Evolutionary conservation across 2,329 filamentous ascomycete genomes (phyloP).

Genomic region (Fusarium foetens): DNA sequence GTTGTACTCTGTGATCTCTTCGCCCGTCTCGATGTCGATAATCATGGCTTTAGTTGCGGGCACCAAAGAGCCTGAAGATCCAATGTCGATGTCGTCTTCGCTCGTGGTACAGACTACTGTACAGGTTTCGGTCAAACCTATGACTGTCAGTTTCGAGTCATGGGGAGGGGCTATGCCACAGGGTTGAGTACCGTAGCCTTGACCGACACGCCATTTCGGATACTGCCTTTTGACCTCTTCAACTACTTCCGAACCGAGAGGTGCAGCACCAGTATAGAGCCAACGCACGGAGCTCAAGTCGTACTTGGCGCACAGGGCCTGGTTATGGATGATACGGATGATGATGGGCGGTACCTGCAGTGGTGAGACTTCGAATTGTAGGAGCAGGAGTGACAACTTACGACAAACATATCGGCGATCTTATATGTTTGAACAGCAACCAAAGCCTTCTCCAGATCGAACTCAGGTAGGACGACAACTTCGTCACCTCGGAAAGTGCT

Average conservation of each 20-base stretch:
- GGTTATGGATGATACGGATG: not conserved
- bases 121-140: not conserved
- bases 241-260: rapidly evolving
- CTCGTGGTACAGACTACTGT: not conserved
- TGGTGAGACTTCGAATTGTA: rapidly evolving
- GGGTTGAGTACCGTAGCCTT: not conserved
- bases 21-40: not conserved
- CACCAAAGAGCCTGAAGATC: rapidly evolving
- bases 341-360: not conserved
- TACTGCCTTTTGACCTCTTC: not conserved
- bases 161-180: too few species aligned
- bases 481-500: not conserved
- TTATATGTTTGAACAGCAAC: not conserved
- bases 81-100: not conserved
- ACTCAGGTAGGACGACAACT: rapidly evolving
- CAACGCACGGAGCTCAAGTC: not conserved
- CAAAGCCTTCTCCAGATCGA: rapidly evolving
- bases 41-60: not conserved
- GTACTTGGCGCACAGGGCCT: not conserved
- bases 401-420: not conserved
- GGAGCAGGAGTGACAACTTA: rapidly evolving
- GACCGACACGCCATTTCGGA: not conserved
- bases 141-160: too few species aligned
- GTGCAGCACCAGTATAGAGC: not conserved
- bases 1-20: not conserved